Percentiles rank a stretch among this genome's conserved stretches.
These are phyloP conservation scores for Raddia guianensis DNA, from an alignment of 176 grass and related monocot genomes.

Conservation along the genomic window DNA sequence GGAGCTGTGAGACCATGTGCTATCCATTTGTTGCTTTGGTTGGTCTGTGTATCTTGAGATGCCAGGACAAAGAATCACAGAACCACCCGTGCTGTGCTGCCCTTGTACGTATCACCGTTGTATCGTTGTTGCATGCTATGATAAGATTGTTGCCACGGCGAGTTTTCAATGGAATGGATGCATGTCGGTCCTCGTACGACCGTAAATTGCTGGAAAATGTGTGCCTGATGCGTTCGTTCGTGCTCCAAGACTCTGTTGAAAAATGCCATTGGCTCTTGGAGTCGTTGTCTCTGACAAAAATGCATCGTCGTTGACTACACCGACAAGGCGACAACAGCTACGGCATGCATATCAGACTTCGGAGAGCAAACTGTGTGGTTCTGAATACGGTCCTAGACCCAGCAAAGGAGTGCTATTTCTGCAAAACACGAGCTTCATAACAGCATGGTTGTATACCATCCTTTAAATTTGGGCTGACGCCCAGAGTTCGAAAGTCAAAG, in stretches of 20 bases:
- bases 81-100: background rate
- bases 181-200: background rate
- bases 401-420: too few species aligned
- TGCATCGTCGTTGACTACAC: background rate
- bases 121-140: background rate
- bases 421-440: too few species aligned
- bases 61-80: background rate
- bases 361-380: too few species aligned
- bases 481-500: too few species aligned
- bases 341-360: too few species aligned
- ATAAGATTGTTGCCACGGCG: background rate
- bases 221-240: background rate
- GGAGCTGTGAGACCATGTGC: background rate
- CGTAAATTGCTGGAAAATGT: background rate
- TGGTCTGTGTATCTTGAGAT: slow-evolving; percentile 21
- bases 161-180: background rate
- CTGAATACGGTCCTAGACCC: too few species aligned
- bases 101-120: background rate
- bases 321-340: too few species aligned
- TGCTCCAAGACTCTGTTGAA: background rate
- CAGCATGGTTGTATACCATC: too few species aligned
- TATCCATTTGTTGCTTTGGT: background rate
- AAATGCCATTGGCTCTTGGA: background rate
- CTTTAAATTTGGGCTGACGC: too few species aligned
- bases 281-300: background rate